These are phyloP conservation scores for slime mould (Dictyostelium discoideum) DNA, from an alignment of 78 protist genomes.

Conservation along the genomic window DNA sequence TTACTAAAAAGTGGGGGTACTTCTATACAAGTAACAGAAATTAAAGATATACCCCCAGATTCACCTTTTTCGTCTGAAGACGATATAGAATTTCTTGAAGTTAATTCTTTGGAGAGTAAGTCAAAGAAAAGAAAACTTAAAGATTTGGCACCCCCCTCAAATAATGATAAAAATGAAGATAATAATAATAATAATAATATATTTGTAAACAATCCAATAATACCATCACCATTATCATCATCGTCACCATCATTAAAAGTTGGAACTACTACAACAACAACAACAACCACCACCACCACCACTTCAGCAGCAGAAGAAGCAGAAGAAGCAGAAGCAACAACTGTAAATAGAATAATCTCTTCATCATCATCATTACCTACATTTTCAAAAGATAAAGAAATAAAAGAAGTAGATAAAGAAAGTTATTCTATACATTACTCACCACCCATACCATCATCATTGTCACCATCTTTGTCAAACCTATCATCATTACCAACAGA, in stretches of 20 bases:
- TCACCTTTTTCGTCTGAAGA: not conserved
- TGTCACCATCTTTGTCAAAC: not conserved
- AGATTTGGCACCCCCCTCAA: not conserved
- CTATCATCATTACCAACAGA: not conserved
- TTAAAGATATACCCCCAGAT: not conserved
- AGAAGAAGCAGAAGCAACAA: no score
- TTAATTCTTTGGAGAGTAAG: not conserved
- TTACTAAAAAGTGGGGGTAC: not conserved
- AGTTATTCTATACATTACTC: not conserved
- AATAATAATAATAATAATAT: not conserved
- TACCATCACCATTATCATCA: not conserved
- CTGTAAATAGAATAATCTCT: no score
- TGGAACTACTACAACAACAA: no score
- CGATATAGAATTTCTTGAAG: not conserved
- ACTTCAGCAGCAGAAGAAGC: no score
- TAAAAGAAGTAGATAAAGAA: not conserved
- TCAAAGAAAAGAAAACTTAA: not conserved
- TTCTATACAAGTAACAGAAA: not conserved
- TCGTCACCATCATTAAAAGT: no score
- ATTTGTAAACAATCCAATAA: not conserved
- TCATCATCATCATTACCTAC: no score
- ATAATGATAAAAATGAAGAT: not conserved
- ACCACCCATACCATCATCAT: not conserved
- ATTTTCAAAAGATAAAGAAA: no score
- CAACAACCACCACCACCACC: no score